Evolutionary conservation across 2,329 filamentous ascomycete genomes (phyloP), one percentile per base, ranked within the genome.

Genomic region (Cladorrhinum sp.): DNA sequence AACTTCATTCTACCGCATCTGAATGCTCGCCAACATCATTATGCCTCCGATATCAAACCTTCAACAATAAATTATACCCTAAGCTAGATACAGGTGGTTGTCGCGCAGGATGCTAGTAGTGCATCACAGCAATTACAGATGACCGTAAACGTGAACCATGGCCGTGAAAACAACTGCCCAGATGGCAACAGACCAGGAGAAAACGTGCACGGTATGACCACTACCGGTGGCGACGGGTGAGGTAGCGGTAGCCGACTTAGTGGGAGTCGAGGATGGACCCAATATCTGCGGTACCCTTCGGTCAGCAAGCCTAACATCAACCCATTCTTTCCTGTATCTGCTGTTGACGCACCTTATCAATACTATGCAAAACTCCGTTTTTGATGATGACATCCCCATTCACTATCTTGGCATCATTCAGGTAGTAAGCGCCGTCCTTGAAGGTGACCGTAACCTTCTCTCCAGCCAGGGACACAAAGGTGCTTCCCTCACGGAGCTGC

Each of bases 331-430:
- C 32, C 4, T 8, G 12, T 12, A 9, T 5, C 16, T 36, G 7
- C 16, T 13, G 10, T 36, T 45, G 25, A 50, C 49, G 8, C 23
- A 61, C 59, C 50, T 49, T 53, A 27, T 61, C 55, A 16, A 61
- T 52, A 10, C 50, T 61, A 51, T 61, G 59, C 23, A 49, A 23
- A 16, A 61, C 59, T 27, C 59, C 59, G 38, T 61, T 61, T 55
- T 58, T 61, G 36, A 58, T 58, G 22, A 61, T 61, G 13, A 50
- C 55, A 49, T 61, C 59, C 3, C 55, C 54, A 0, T 27, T 32
- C 1, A 61, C 54, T n/a, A 61, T 58, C 7, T 25, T 55, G 8
- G 59, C 59, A 7, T 55, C 59, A 3, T 51, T 51, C 29, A 61
- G 36, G 32, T 41, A 58, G 48, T 58, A 51, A 3, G 52, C 54